Conservation (phyloP, 176 grass and related monocot genomes). For the Oryza meyeriana region DNA sequence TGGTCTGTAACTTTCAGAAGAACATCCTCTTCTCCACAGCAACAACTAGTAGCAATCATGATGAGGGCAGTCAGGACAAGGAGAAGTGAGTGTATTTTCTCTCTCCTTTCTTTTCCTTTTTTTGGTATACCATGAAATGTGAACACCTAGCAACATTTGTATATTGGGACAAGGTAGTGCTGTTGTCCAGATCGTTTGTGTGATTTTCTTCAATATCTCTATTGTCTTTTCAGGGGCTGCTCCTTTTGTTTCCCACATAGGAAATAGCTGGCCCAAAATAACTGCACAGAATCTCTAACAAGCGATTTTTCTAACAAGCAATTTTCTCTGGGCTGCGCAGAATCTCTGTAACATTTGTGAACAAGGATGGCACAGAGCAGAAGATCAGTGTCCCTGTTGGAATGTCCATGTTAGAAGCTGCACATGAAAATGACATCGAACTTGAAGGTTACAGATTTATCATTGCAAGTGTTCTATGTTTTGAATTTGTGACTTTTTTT, state of each 20-base stretch:
- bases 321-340: constrained; percentile 29
- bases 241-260: not conserved
- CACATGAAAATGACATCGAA: constrained; percentile 98
- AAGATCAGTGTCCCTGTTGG: constrained; percentile 80
- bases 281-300: too few species aligned
- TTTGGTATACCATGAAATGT: not conserved
- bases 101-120: not conserved
- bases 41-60: constrained; percentile 19
- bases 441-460: constrained; percentile 70
- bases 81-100: constrained; percentile 37
- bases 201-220: not conserved
- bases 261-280: constrained; percentile 12
- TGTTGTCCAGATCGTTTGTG: not conserved
- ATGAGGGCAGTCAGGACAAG: constrained; percentile 26
- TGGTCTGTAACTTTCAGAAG: constrained; percentile 35
- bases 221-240: not conserved
- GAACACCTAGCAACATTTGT: not conserved
- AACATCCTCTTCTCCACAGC: constrained; percentile 45
- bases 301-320: constrained; percentile 24
- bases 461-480: not conserved
- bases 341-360: constrained; percentile 90
- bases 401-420: constrained; percentile 95
- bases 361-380: constrained; percentile 70
- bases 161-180: not conserved
- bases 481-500: not conserved